Base-by-base conservation (phyloP, 2,329 filamentous ascomycete species). In the Pseudophaeomoniella oleicola region DNA sequence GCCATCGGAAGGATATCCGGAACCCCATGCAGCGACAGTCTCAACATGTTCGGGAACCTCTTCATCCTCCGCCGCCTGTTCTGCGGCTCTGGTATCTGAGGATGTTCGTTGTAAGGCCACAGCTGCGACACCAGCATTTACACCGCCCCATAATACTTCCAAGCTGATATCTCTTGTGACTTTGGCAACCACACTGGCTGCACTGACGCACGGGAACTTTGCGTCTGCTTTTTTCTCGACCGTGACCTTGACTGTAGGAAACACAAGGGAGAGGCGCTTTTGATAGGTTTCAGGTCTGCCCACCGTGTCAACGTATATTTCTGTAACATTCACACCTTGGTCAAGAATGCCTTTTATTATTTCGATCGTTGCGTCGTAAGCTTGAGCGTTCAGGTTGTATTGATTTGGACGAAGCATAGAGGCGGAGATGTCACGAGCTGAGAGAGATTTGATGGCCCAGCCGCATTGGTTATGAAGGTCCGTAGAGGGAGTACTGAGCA, bases 381-480 rank as follows among this genome's bases (percentile, higher is more conserved):
- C 88, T 59, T 98, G 90, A 3, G 86, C 85, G 55, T 98, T 98
- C 45, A 98, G 73, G 55, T 98, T 98, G 62, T 94, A 92, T 3
- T 65, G 55, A 13, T 62, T 60, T 10, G 51, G 53, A 5, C 65
- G 63, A 50, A 90, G 66, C 83, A 92, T 92, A 49, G 74, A 72
- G 5, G 84, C 72, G 30, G 70, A 73, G 49, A 94, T 93, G 60
- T 88, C 82, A 32, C 79, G 73, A 5, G 90, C 86, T 0, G 84
- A 93, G 44, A 96, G 74, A 13, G 80, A 67, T 15, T 78, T 71
- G 4, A 82, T 76, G 4, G 87, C 87, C 82, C 85, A 96, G 17
- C 88, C 90, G 53, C 81, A 90, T 3, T 69, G 66, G 13, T 63
- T 53, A 50, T 70, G 64, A 2, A 82, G 64, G 38, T 75, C 66